Conservation (phyloP, 1,139 yeast genomes). For the Suhomyces bokatorum region DNA sequence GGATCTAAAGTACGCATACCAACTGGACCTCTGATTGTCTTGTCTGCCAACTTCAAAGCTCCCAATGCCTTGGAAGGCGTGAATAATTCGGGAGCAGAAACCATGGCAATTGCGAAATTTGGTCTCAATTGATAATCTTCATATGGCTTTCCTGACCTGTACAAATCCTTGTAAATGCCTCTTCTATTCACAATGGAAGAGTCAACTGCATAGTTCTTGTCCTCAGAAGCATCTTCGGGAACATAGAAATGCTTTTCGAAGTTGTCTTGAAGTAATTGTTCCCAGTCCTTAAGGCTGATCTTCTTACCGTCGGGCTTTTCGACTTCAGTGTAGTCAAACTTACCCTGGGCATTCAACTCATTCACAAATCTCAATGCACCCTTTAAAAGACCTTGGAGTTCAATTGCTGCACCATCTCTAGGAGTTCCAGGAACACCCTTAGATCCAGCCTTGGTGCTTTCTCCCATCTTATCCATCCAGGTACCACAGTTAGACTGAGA, state of each 20-base stretch:
- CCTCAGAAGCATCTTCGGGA: conserved; percentile 60
- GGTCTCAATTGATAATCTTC: conserved; percentile 95
- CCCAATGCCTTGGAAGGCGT: conserved; percentile 55
- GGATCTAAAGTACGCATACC: conserved; percentile 96
- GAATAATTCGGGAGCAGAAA: conserved; percentile 91
- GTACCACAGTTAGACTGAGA: conserved; percentile 94
- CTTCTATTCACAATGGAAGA: conserved; percentile 73
- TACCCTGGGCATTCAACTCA: conserved; percentile 52
- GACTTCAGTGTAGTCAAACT: conserved; percentile 59
- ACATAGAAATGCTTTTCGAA: conserved; percentile 80
- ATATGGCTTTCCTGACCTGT: conserved; percentile 75
- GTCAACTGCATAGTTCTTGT: conserved; percentile 59
- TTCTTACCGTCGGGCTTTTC: conserved; percentile 54
- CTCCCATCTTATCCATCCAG: conserved; percentile 99
- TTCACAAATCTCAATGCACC: conserved; percentile 80
- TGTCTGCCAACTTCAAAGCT: conserved; percentile 73
- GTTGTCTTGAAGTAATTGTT: conserved; percentile 60
- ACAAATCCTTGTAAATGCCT: conserved; percentile 90
- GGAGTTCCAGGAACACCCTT: conserved; percentile 97
- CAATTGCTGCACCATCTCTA: conserved; percentile 95
- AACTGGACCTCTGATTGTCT: conserved; percentile 75
- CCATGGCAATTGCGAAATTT: conserved; percentile 89
- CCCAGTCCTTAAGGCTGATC: conserved; percentile 67
- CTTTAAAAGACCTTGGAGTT: conserved; percentile 84
- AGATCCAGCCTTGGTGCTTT: conserved; percentile 76